Conservation (phyloP, 78 protist species). For the Guillardia theta region DNA sequence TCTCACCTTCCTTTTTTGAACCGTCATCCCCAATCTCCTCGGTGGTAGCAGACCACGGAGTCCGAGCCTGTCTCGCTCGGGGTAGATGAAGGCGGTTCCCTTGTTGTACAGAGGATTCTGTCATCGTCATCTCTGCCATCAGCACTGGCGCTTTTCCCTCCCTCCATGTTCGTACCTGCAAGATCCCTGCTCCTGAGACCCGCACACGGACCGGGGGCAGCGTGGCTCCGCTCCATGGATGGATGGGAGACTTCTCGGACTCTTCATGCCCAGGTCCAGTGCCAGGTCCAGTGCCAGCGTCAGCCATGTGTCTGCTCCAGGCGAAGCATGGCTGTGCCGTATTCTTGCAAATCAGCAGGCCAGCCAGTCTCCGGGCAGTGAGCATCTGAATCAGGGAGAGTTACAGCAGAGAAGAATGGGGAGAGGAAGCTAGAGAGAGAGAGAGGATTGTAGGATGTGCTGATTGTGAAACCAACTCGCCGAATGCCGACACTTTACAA, state of each 20-base stretch:
- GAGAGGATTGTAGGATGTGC: too few relatives aligned
- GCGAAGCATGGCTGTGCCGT: too few relatives aligned
- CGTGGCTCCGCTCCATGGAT: neutral
- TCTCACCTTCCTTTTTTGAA: neutral
- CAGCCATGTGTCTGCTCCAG: too few relatives aligned
- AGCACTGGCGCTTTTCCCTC: neutral
- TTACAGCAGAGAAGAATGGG: too few relatives aligned
- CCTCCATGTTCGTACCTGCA: neutral
- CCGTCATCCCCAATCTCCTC: neutral
- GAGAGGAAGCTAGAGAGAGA: too few relatives aligned
- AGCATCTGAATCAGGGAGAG: too few relatives aligned
- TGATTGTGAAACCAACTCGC: too few relatives aligned
- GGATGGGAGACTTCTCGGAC: neutral
- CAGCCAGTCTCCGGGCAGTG: too few relatives aligned
- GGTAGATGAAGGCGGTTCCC: slow-evolving; percentile 65
- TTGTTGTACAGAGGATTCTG: slow-evolving; percentile 62
- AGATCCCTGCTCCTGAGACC: neutral
- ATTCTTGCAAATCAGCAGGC: too few relatives aligned
- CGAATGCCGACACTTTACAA: too few relatives aligned
- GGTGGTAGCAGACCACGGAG: slow-evolving; percentile 19
- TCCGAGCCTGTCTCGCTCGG: slow-evolving; percentile 64
- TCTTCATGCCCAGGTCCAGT: too few relatives aligned
- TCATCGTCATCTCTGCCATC: neutral
- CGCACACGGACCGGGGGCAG: neutral
- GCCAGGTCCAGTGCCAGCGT: too few relatives aligned